Conservation (phyloP, 208 protist genomes). For the Phytomonas francai region DNA sequence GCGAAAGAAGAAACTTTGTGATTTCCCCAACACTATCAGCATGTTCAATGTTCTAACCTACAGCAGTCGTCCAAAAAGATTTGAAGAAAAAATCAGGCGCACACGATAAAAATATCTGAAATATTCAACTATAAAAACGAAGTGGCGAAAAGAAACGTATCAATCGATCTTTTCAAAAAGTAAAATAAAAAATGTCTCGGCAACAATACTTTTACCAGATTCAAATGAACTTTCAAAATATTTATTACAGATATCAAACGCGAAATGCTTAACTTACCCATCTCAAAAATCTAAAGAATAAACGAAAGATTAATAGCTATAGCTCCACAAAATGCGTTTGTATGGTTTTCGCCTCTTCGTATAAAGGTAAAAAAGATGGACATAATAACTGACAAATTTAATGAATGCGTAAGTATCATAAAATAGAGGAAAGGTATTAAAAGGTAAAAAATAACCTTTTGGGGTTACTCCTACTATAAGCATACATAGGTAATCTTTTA, state of each 20-base stretch:
- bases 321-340: not conserved
- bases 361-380: not conserved
- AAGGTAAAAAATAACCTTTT: not conserved
- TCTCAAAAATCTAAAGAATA: conserved; percentile 1
- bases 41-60: not conserved
- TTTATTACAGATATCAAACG: not conserved
- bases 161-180: not conserved
- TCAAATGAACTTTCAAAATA: not conserved
- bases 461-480: not conserved
- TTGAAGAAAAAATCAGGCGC: not conserved
- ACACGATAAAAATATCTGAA: conserved; percentile 3
- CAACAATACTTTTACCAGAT: not conserved
- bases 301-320: conserved; percentile 5
- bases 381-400: not conserved
- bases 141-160: not conserved
- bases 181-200: not conserved
- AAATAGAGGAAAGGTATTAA: not conserved
- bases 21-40: not conserved
- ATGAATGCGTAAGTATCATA: not conserved
- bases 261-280: not conserved
- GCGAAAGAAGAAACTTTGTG: not conserved
- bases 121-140: not conserved
- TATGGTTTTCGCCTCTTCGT: not conserved
- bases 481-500: not conserved
- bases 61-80: not conserved